A percentile compares a stretch with the other conserved stretches of the same genome.
Conservation (phyloP, 305 asterid genomes). For the Fraxinus baroniana region DNA sequence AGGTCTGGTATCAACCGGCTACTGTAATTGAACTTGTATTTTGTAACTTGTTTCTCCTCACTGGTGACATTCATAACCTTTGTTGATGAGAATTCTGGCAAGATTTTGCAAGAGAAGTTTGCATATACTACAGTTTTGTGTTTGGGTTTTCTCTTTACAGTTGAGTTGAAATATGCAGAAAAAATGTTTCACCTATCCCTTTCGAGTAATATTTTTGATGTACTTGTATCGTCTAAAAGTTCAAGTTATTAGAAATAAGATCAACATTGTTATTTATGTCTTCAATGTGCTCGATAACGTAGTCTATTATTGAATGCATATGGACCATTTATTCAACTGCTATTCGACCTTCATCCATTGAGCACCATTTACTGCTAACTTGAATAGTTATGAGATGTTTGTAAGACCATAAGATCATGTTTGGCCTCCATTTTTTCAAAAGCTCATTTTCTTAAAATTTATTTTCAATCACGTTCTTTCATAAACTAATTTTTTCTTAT, state of each 20-base stretch:
- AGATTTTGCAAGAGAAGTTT: not conserved
- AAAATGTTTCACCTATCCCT: not conserved
- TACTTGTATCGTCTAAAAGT: not conserved
- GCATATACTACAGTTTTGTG: not conserved
- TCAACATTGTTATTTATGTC: not conserved
- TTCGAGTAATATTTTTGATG: not conserved
- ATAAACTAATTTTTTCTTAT: too few relatives aligned
- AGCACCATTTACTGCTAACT: not conserved
- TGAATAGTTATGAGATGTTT: not conserved
- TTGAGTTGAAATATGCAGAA: not conserved
- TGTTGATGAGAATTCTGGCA: not conserved
- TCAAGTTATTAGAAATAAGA: not conserved
- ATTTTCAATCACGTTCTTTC: not conserved
- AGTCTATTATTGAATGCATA: not conserved
- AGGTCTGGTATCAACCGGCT: not conserved
- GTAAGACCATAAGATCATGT: not conserved
- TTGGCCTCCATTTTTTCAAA: too few relatives aligned
- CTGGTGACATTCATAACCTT: not conserved
- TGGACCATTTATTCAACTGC: not conserved
- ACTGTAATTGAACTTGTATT: not conserved
- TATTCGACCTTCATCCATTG: not conserved
- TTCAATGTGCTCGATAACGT: not conserved
- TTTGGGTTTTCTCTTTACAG: not conserved
- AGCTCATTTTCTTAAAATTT: too few relatives aligned
- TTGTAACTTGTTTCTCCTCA: not conserved